Evolutionary conservation across 2,329 filamentous ascomycete genomes (phyloP), one percentile per base, ranked within the genome.

Genomic region (Cladosporium halotolerans): DNA sequence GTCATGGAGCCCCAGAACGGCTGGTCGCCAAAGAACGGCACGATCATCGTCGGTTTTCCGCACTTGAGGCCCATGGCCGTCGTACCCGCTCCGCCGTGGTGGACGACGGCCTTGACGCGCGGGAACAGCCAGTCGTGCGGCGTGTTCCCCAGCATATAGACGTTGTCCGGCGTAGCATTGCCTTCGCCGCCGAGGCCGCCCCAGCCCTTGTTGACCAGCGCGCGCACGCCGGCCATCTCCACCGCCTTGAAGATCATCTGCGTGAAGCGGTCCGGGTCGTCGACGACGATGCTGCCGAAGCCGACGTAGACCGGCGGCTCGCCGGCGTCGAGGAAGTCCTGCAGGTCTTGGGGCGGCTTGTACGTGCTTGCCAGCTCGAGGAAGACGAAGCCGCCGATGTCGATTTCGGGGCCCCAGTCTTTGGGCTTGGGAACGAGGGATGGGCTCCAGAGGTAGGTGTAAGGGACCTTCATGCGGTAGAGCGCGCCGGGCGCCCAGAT

Each of bases 381-480:
- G 61, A 91, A 89, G 67, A 79, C 89, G 69, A 91, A 92, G 0
- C 88, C 88, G 3, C 85, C 82, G n/a, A 92, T 81, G 52, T 82
- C 81, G 44, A 92, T 85, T 53, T 89, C 77, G 3, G 75, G 70
- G 0, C 78, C 80, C 88, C 88, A 93, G 66, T 93, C 88, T 34
- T 79, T 79, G 0, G 88, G 87, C 62, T 89, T 90, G 0, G 85
- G 81, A 13, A 90, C 87, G 44, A 93, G 72, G 1, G 86, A 80
- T 0, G 88, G 86, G 0, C 87, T 90, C 90, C 91, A 96, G 70
- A 90, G 92, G 66, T 96, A 97, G 0, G 91, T 95, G 62, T 88
- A 89, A 0, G 91, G 89, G 13, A 96, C 80, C 45, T 80, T 81
- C 32, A 96, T 73, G 33, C 88, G 82, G 42, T 81, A 83, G 11